Evolutionary conservation across 352 stramenopile genomes (phyloP).

Genomic region (Peronospora destructor): DNA sequence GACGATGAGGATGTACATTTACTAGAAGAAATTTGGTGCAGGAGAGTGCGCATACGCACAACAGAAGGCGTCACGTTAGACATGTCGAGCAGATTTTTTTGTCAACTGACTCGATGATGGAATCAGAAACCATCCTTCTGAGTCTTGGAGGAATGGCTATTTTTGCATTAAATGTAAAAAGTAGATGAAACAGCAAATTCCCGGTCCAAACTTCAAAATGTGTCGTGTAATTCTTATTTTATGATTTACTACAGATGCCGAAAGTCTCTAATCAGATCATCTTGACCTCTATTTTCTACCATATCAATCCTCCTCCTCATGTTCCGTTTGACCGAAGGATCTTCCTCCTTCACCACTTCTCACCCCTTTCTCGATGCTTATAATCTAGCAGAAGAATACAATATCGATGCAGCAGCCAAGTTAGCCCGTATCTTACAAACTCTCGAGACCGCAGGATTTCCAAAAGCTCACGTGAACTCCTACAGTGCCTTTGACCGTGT

Average conservation of each 20-base stretch:
- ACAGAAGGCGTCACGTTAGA: conserved; percentile 29
- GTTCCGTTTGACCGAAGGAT: conserved; percentile 21
- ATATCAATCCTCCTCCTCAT: background rate
- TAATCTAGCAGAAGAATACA: conserved; percentile 33
- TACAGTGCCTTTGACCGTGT: conserved; percentile 64
- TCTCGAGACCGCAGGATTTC: conserved; percentile 38
- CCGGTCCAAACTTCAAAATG: too few species aligned
- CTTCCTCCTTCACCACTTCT: conserved; percentile 3
- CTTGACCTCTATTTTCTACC: too few species aligned
- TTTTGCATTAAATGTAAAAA: too few species aligned
- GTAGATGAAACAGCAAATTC: too few species aligned
- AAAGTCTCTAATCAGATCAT: too few species aligned
- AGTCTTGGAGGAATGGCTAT: too few species aligned
- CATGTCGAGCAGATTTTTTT: conserved; percentile 14
- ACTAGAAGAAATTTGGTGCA: conserved; percentile 21
- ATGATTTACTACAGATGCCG: too few species aligned
- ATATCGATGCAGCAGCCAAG: conserved; percentile 26
- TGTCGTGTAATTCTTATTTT: too few species aligned
- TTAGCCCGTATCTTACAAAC: conserved; percentile 27
- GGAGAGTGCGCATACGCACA: conserved; percentile 46
- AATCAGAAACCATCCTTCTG: too few species aligned
- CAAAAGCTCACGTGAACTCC: conserved; percentile 32
- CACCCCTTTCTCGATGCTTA: conserved; percentile 19
- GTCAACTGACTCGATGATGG: conserved; percentile 10
- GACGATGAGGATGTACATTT: background rate